These are phyloP conservation scores for Candida mattraensis DNA, from an alignment of 805 yeast genomes.

Conservation along the genomic window DNA sequence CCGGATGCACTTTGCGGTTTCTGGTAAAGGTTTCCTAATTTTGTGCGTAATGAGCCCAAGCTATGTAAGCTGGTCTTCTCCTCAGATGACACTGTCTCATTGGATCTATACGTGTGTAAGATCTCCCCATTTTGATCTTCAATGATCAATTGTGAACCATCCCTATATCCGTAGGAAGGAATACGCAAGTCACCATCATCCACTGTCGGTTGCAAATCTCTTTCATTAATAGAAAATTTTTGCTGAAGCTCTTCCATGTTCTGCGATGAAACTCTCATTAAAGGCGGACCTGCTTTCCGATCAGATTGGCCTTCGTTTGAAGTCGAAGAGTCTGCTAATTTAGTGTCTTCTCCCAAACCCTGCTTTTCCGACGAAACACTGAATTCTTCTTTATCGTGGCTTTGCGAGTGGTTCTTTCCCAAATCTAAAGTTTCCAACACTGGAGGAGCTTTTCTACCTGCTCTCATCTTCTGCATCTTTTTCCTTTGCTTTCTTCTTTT, in stretches of 20 bases:
- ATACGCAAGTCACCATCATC: slow-evolving; percentile 35
- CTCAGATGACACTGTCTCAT: not conserved
- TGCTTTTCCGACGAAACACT: slow-evolving; percentile 5
- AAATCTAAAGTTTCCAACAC: slow-evolving; percentile 36
- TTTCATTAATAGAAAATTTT: slow-evolving; percentile 21
- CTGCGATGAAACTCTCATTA: slow-evolving; percentile 11
- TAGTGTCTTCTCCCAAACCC: slow-evolving; percentile 1
- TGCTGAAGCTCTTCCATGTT: slow-evolving; percentile 17
- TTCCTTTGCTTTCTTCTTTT: slow-evolving; percentile 43
- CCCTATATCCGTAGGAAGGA: slow-evolving; percentile 55
- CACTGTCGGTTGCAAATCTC: slow-evolving; percentile 29
- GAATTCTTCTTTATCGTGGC: slow-evolving; percentile 11
- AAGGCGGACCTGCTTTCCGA: slow-evolving; percentile 9
- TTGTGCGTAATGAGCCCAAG: slow-evolving; percentile 18
- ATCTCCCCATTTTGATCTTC: slow-evolving; percentile 88
- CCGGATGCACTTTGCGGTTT: slow-evolving; percentile 2
- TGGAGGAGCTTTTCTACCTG: slow-evolving; percentile 32
- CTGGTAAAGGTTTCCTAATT: slow-evolving; percentile 4
- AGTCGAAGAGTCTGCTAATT: slow-evolving; percentile 3
- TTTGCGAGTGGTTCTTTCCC: slow-evolving; percentile 26
- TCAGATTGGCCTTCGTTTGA: slow-evolving; percentile 17
- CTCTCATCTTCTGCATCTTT: slow-evolving; percentile 26
- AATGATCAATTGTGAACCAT: slow-evolving; percentile 67
- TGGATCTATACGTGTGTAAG: slow-evolving; percentile 50
- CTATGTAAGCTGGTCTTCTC: slow-evolving; percentile 20